Evolutionary conservation across 306 rosid species (phyloP).

Genomic region (Citrullus mucosospermus): DNA sequence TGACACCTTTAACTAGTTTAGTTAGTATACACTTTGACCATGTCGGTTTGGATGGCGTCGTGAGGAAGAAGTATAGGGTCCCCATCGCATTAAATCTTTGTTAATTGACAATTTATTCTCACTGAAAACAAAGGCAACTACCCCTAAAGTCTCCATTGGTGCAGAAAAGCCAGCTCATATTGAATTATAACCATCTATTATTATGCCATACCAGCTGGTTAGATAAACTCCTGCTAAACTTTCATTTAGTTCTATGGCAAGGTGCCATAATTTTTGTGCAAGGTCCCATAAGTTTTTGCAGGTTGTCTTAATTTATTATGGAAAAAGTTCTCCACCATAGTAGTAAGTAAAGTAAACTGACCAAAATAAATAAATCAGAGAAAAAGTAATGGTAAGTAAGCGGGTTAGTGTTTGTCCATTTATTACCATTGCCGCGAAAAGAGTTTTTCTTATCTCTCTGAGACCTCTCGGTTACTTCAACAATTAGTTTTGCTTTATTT

Average conservation of each 20-base stretch:
- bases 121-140: background rate
- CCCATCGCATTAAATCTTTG: slow-evolving; percentile 2
- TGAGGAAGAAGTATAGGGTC: background rate
- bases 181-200: slow-evolving; percentile 2
- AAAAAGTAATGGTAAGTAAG: background rate
- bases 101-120: background rate
- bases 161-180: slow-evolving; percentile 3
- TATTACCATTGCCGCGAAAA: background rate
- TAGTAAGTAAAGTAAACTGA: background rate
- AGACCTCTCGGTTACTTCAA: background rate
- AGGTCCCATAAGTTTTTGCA: background rate
- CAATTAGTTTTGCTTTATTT: background rate
- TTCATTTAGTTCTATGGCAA: background rate
- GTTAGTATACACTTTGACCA: background rate
- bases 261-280: background rate
- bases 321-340: background rate
- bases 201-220: background rate
- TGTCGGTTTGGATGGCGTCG: background rate
- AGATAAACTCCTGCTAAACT: background rate
- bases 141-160: background rate
- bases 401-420: background rate
- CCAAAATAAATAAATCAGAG: background rate
- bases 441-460: background rate
- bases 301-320: background rate
- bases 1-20: background rate